Evolutionary conservation across 768 basidiomycete genomes (phyloP).

Genomic region (Mycena floridula): DNA sequence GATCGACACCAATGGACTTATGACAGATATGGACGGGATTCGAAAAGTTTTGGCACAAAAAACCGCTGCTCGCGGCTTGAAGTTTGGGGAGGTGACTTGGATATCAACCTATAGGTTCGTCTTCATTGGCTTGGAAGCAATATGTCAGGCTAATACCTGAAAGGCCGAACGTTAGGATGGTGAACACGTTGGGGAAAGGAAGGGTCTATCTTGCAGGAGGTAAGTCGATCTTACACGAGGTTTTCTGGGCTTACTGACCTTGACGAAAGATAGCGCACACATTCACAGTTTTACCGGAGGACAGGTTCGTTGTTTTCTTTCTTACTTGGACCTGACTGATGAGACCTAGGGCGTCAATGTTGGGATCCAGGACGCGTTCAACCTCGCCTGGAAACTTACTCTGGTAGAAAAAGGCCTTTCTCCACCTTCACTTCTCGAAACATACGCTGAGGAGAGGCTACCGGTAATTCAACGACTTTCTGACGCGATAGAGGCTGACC

Average conservation of each 20-base stretch:
- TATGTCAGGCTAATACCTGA: too few species aligned
- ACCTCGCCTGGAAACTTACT: constrained; percentile 19
- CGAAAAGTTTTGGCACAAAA: constrained; percentile 9
- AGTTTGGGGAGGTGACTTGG: constrained; percentile 16
- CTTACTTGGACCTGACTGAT: constrained; percentile 10
- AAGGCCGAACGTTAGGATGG: constrained; percentile 41
- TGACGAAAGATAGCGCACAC: constrained; percentile 18
- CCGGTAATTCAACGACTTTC: too few species aligned
- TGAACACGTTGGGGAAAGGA: constrained; percentile 29
- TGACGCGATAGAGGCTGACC: constrained; percentile 21
- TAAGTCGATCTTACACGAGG: constrained; percentile 5
- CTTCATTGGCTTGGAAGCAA: too few species aligned
- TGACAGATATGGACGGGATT: constrained; percentile 9
- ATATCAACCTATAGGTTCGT: constrained; percentile 15
- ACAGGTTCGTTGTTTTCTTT: constrained; percentile 12
- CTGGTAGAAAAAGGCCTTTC: constrained; percentile 14
- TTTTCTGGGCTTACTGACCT: neutral
- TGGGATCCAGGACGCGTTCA: constrained; percentile 20
- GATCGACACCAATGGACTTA: constrained; percentile 14
- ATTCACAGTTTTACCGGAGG: constrained; percentile 18
- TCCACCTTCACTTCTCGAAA: constrained; percentile 12
- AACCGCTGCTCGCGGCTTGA: constrained; percentile 12
- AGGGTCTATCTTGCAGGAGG: constrained; percentile 40
- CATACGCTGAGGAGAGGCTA: constrained; percentile 18
- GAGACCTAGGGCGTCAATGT: constrained; percentile 2